A percentile compares a stretch with the other conserved stretches of the same genome.
Conservation (phyloP, 352 stramenopile species). For the Globisporangium nodosum region DNA sequence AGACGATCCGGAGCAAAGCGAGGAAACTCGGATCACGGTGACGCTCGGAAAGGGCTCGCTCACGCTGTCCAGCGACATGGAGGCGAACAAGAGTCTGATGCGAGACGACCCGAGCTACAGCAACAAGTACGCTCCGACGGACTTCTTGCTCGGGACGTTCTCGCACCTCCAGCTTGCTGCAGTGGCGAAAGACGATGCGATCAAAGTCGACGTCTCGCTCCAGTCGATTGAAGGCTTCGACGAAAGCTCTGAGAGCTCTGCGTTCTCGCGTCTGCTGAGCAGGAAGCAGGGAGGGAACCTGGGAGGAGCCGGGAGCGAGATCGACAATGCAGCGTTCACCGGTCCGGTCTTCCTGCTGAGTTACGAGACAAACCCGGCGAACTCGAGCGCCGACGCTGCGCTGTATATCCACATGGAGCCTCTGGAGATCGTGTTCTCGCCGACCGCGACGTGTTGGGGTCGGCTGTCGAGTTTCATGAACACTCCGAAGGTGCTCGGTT, state of each 20-base stretch:
- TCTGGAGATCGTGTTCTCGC: conserved; percentile 82
- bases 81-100: conserved; percentile 56
- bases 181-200: conserved; percentile 57
- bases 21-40: conserved; percentile 73
- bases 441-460: conserved; percentile 78
- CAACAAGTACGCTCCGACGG: conserved; percentile 57
- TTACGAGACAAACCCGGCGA: conserved; percentile 71
- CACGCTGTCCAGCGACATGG: conserved; percentile 66
- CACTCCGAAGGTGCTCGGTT: conserved; percentile 64
- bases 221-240: conserved; percentile 85
- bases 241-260: conserved; percentile 78
- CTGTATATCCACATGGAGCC: conserved; percentile 84
- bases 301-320: conserved; percentile 31
- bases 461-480: conserved; percentile 68
- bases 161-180: conserved; percentile 70
- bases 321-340: conserved; percentile 58
- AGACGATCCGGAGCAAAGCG: conserved; percentile 28
- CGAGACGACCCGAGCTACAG: conserved; percentile 63
- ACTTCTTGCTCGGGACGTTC: conserved; percentile 78
- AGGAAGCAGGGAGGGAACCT: conserved; percentile 42
- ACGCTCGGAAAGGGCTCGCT: conserved; percentile 69
- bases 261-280: conserved; percentile 75
- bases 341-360: conserved; percentile 79
- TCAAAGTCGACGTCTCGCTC: conserved; percentile 79
- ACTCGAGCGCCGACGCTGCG: conserved; percentile 59